A percentile compares a stretch with the other conserved stretches of the same genome.
Conservation (phyloP, 345 rosid genomes). For the Excoecaria agallocha region DNA sequence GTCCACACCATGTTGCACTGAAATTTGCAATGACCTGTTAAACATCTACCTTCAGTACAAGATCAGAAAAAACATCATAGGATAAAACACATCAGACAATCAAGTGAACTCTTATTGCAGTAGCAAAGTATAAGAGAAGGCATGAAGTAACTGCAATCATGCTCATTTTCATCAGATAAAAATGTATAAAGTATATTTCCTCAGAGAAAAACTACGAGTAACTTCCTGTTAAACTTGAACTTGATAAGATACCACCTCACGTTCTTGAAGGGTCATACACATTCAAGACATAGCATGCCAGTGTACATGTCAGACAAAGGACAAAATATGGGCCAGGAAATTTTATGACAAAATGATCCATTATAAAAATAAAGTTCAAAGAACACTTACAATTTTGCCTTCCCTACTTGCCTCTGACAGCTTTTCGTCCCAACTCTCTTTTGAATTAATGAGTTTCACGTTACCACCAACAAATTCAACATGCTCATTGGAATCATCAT, state of each 20-base stretch:
- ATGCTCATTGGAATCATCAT: constrained; percentile 21
- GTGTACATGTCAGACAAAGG: background rate
- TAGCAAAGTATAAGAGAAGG: background rate
- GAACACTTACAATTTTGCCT: constrained; percentile 47
- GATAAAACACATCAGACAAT: background rate
- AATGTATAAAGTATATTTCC: background rate
- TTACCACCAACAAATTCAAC: constrained; percentile 36
- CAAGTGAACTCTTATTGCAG: background rate
- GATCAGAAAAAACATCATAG: constrained; percentile 2
- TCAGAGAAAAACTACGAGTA: background rate
- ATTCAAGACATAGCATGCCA: background rate
- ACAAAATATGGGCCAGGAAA: background rate
- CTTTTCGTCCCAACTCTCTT: constrained; percentile 55
- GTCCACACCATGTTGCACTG: constrained; percentile 61
- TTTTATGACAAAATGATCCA: background rate
- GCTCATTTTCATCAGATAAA: background rate
- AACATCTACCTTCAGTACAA: constrained; percentile 7
- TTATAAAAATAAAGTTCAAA: background rate
- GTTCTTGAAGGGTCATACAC: background rate
- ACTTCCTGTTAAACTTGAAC: background rate
- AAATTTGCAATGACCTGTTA: constrained; percentile 61
- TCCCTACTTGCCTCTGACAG: constrained; percentile 47
- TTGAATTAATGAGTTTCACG: constrained; percentile 41
- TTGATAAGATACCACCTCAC: background rate
- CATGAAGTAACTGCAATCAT: background rate